Base-by-base conservation (phyloP, 1,284 basidiomycete species). In the Ganoderma boninense region DNA sequence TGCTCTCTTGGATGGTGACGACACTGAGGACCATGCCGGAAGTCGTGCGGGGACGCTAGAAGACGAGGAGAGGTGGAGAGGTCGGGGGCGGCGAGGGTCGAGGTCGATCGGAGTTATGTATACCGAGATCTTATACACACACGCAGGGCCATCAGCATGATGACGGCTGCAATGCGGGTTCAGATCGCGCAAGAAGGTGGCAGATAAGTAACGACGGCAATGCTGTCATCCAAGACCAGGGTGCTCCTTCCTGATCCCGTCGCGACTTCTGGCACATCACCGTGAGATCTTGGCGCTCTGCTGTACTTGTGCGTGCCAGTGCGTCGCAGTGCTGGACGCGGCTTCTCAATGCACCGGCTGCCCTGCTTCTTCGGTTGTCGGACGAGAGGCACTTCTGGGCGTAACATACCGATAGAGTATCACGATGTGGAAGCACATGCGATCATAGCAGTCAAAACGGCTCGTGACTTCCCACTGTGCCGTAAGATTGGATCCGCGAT, bases 141-240 rank as follows among this genome's bases (percentile, higher is more conserved):
- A 38, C 49, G 23, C n/a, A 26, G 23, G 49, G 49, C 49, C 49
- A 52, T 52, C 49, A 49, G 11, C 46, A 8, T 14, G n/a, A 49
- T 23, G n/a, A n/a, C 49, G 49, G 49, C 49, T 52, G 49, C 49
- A 52, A 52, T 52, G 49, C 49, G 49, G 49, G 5, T 52, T 52
- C 49, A 52, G 49, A 52, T 52, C 49, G 49, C 49, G 49, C 23
- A 52, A 26, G 49, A 20, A 20, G 13, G 23, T 26, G 49, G 49
- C 49, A 52, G 49, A 52, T 26, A 52, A 52, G 49, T 52, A 26
- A 26, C 49, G 49, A 52, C 23, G 49, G 49, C 49, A 23, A 49
- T 49, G 46, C 46, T 23, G 46, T 18, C 46, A 52, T 23, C 49
- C 23, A 13, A 52, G 26, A 52, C 11, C 49, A 52, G 49, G 49